These are phyloP conservation scores for Withania somnifera DNA, from an alignment of 305 asterid species.

Conservation along the genomic window DNA sequence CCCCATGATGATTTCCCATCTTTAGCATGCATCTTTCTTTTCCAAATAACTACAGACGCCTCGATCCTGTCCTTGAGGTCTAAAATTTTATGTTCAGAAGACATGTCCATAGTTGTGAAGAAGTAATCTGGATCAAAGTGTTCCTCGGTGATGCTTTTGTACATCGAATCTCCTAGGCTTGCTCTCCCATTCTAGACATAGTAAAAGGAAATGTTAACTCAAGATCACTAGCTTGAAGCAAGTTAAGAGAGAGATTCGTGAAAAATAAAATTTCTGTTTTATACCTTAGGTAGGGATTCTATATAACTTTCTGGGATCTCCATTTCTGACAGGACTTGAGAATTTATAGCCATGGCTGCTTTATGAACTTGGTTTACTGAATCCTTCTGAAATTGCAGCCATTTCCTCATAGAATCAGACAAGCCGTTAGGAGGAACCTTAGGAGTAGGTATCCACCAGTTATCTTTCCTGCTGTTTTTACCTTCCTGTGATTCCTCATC, in stretches of 20 bases:
- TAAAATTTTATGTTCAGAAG: conserved; percentile 74
- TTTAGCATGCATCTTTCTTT: conserved; percentile 66
- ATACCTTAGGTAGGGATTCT: conserved; percentile 88
- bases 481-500: conserved; percentile 40
- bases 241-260: not conserved
- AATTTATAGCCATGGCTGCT: conserved; percentile 92
- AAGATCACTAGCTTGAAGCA: not conserved
- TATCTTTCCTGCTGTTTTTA: conserved; percentile 25
- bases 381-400: conserved; percentile 79
- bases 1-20: conserved; percentile 77
- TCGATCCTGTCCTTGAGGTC: conserved; percentile 85
- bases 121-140: conserved; percentile 53
- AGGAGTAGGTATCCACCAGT: conserved; percentile 95
- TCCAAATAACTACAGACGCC: conserved; percentile 82
- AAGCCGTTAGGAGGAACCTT: conserved; percentile 68
- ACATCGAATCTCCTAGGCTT: conserved; percentile 71
- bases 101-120: conserved; percentile 43
- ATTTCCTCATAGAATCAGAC: conserved; percentile 55
- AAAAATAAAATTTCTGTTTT: not conserved
- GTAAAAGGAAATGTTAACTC: not conserved
- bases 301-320: conserved; percentile 72
- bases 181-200: conserved; percentile 70
- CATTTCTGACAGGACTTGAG: conserved; percentile 70
- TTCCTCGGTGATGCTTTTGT: conserved; percentile 74
- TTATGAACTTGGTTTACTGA: conserved; percentile 79